Base-by-base conservation (phyloP, 169 alveolate species). In the Plasmodium cynomolgi region DNA sequence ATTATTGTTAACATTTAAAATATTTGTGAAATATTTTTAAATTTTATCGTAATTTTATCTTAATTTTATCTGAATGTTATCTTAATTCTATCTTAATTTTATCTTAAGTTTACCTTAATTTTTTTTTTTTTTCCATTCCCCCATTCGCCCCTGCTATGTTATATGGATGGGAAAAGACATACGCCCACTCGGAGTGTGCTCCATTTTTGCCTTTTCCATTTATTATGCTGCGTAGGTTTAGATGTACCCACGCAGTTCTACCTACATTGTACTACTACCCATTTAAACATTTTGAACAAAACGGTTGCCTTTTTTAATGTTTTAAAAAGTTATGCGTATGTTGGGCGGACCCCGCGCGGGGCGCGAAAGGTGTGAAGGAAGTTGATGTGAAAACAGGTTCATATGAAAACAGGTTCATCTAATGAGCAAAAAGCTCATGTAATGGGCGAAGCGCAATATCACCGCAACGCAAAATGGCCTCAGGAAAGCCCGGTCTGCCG, bases 21-120 rank as follows among this genome's bases (percentile, higher is more conserved):
- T 84, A 73, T 71, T 84, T 84, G 92, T 84, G 72, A 84, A 84
- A n/a, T 31, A 71, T 84, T 84, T 84, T 71, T 84, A 73, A 84
- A 84, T 71, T 15, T 39, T 84, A 44, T 20, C 37, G 9, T 84
- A 84, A 39, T 72, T 39, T 81, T 8, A n/a, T 2, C 75, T 6
- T 58, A 62, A 7, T 80, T 20, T 5, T 80, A 39, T 39, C 29
- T n/a, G 3, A 31, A 33, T 74, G 9, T 44, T 44, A 44, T 9
- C 68, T 8, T 80, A 44, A n/a, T 41, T 20, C 39, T 80, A 44
- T 47, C n/a, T 13, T 31, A 33, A n/a, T 82, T 56, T 50, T 82
- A 44, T 17, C 62, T 17, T 80, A 44, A n/a, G 17, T 41, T 80
- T 80, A 44, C 20, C 20, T 0, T 82, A n/a, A n/a, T 82, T 83